Percentiles rank a stretch among this genome's conserved stretches.
These are phyloP conservation scores for Diphasiastrum complanatum DNA, from an alignment of 83 land plant species.

Conservation along the genomic window DNA sequence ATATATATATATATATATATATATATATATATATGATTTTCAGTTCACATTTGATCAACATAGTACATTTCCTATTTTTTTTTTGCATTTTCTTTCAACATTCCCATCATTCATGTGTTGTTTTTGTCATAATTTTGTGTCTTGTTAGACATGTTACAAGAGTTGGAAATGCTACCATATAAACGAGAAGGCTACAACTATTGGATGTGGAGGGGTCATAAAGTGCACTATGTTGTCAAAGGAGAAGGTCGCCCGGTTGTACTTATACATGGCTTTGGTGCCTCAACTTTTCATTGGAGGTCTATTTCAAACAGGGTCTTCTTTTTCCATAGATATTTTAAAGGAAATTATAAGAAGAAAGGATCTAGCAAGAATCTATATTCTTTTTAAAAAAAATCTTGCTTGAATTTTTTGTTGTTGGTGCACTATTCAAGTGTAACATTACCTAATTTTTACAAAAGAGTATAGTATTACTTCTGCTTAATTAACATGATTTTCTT, in stretches of 20 bases:
- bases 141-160: no score
- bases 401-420: not conserved
- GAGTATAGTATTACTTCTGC: not conserved
- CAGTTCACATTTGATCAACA: no score
- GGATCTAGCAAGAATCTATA: not conserved
- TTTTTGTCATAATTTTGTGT: no score
- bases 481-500: not conserved
- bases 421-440: not conserved
- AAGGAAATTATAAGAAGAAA: no score
- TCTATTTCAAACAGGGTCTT: constrained; percentile 14
- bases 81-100: no score
- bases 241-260: constrained; percentile 77
- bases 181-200: constrained; percentile 85
- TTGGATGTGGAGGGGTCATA: constrained; percentile 88
- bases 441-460: not conserved
- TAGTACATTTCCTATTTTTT: no score
- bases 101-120: no score
- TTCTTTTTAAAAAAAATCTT: not conserved
- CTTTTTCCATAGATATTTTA: no score
- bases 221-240: constrained; percentile 86
- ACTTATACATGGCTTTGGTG: constrained; percentile 97
- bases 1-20: no score
- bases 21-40: no score
- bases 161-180: constrained; percentile 68
- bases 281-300: constrained; percentile 99